phyloP scores from a whole-genome alignment of 148 eudicot species.

The Pouteria glomerata region DNA sequence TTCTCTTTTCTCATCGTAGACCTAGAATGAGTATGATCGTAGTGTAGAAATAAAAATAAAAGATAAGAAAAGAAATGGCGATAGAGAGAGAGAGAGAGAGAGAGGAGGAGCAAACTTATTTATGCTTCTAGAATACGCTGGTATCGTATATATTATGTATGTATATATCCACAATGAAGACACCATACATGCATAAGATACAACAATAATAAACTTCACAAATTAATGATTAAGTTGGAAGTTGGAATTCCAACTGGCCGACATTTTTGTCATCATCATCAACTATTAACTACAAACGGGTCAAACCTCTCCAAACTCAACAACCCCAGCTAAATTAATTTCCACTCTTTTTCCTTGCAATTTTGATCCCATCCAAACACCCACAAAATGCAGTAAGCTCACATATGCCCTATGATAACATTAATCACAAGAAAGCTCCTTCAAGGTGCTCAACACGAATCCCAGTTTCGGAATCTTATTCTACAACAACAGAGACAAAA shows the following conservation, averaged over 20 bases:
- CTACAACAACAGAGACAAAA: background rate
- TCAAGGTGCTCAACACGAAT: background rate
- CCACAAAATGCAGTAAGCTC: background rate
- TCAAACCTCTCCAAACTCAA: conserved; percentile 1
- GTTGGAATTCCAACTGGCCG: conserved; percentile 16
- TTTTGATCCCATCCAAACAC: background rate
- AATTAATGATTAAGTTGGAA: conserved; percentile 8
- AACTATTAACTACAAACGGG: conserved; percentile 2
- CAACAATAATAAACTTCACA: background rate
- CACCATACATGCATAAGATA: background rate
- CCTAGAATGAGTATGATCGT: background rate
- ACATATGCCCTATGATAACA: background rate
- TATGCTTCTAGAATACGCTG: background rate
- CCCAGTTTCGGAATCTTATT: background rate
- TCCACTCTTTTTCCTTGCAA: background rate
- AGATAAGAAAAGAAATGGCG: background rate
- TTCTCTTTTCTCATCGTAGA: too few species aligned
- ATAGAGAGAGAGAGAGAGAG: background rate
- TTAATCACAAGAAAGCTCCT: background rate
- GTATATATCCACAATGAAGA: background rate
- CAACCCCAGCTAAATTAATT: background rate
- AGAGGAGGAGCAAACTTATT: background rate
- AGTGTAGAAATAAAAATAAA: background rate
- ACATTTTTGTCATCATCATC: background rate
- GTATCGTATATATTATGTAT: too few species aligned